Evolutionary conservation across 192 early-diverging fungal genomes (phyloP).

Genomic region (Backusella luteola): DNA sequence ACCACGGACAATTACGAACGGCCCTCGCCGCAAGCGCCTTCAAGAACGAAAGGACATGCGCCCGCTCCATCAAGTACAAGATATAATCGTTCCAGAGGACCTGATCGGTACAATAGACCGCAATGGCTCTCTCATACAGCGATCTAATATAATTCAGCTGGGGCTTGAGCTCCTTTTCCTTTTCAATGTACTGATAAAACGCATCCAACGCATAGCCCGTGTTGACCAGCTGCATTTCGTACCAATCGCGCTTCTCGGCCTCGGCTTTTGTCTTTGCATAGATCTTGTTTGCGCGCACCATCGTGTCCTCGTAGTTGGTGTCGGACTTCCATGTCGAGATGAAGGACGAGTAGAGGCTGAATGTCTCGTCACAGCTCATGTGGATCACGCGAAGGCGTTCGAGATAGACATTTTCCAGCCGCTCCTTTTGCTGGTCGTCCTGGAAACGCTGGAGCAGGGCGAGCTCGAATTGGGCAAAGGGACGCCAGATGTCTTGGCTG

Average conservation of each 20-base stretch:
- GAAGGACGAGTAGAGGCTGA: constrained; percentile 60
- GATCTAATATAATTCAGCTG: constrained; percentile 34
- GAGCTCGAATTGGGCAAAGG: constrained; percentile 59
- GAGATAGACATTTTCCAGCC: constrained; percentile 42
- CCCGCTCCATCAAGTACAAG: constrained; percentile 48
- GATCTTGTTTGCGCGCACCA: constrained; percentile 49
- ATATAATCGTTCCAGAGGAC: constrained; percentile 68
- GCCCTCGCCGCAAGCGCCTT: constrained; percentile 47
- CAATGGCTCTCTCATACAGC: constrained; percentile 67
- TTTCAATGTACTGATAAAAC: constrained; percentile 58
- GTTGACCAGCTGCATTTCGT: constrained; percentile 55
- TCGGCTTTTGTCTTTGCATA: constrained; percentile 41
- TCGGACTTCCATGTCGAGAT: constrained; percentile 49
- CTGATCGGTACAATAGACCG: constrained; percentile 57
- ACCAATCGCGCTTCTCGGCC: constrained; percentile 43
- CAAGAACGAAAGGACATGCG: constrained; percentile 32
- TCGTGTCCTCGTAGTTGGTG: constrained; percentile 51
- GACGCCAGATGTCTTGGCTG: constrained; percentile 65
- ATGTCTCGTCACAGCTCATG: constrained; percentile 58
- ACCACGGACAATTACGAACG: constrained; percentile 72
- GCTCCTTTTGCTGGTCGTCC: background rate
- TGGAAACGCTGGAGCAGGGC: constrained; percentile 36
- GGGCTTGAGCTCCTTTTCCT: constrained; percentile 42
- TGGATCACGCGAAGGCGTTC: constrained; percentile 44
- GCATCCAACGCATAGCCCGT: constrained; percentile 36